Base-by-base conservation (phyloP, 179 eudicot genomes). In the Beta corolliflora region DNA sequence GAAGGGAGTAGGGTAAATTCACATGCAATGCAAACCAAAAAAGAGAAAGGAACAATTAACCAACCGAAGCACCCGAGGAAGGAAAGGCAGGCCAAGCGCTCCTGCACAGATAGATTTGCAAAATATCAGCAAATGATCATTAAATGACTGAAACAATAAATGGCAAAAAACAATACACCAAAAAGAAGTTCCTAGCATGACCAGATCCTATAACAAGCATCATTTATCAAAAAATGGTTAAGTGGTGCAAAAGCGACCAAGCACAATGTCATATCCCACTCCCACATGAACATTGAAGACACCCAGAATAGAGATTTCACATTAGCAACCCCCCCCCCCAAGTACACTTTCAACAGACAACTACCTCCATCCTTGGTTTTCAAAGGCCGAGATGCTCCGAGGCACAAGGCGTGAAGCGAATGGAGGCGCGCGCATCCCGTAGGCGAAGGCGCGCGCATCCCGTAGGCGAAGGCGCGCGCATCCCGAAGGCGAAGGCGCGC, bases 61-160 rank as follows among this genome's bases (percentile, higher is more conserved):
- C 46, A 53, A 88, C 90, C 81, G 80, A 65, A 78, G 85, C 36
- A 63, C 83, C 81, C 15, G 85, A 75, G 45, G 90, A 82, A 63
- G 90, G 83, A 80, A 89, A 87, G 31, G 97, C 83, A 84, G 92
- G 88, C 98, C 97, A 91, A 58, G 89, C 81, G 52, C 89, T 82
- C 87, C 97, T 91, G 98, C 89, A 81, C 70, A 58, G 2, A 73
- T 23, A 66, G 64, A 77, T 53, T 45, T 55, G 9, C 60, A 82
- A 23, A 45, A 65, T 19, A 80, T 41, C 44, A 78, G 21, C 16
- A 19, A n/a, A 41, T 25, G 19, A 50, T 54, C 68, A 29, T 2
- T 44, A 73, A 56, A 55, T 21, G n/a, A 13, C 15, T 46, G 56
- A 45, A 56, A 67, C 7, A 58, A 56, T 66, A 45, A 45, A 21